Base-by-base conservation (phyloP, 2,329 filamentous ascomycete genomes). In the Hypomyces perniciosus region DNA sequence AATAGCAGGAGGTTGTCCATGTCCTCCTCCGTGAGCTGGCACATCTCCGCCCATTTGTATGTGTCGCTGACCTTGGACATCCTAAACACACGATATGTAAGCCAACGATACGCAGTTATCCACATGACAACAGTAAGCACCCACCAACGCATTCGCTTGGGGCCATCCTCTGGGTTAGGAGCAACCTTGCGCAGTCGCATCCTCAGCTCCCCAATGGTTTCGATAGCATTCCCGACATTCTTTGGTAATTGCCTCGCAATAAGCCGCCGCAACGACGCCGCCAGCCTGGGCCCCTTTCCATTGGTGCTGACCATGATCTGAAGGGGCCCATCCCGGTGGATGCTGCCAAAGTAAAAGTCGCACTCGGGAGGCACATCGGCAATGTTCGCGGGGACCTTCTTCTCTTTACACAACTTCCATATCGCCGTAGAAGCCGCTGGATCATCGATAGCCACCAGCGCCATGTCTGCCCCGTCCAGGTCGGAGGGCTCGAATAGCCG, bases 281-380 rank as follows among this genome's bases (percentile, higher is more conserved):
- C 93, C 56, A 99, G 73, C 65, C 92, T 85, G 0, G 93, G 93
- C 0, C 93, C 93, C 66, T 96, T 96, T 47, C 93, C 93, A 67
- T 97, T 99, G 34, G 93, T 99, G 72, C 88, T 95, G 60, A 99
- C 92, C 93, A 99, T 99, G 62, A 99, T 86, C 74, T 99, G 93
- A 54, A 99, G 71, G 5, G 93, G 93, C 0, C 93, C 93, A 67
- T 99, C 93, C 46, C 93, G 85, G 71, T 99, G 89, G 37, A 96
- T 85, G 65, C 88, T 93, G 56, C 93, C 93, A 72, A 99, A 99
- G 76, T 96, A 99, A 66, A 99, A 99, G 65, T 99, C 93, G 70
- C 93, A 99, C 68, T 99, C 93, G 1, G 90, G 81, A 0, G 93
- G 93, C 4, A 99, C 93, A 66, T 99, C 93, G 59, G 93, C 93